Evolutionary conservation across 1,284 basidiomycete species (phyloP).

Genomic region (Ceratobasidium sp.): DNA sequence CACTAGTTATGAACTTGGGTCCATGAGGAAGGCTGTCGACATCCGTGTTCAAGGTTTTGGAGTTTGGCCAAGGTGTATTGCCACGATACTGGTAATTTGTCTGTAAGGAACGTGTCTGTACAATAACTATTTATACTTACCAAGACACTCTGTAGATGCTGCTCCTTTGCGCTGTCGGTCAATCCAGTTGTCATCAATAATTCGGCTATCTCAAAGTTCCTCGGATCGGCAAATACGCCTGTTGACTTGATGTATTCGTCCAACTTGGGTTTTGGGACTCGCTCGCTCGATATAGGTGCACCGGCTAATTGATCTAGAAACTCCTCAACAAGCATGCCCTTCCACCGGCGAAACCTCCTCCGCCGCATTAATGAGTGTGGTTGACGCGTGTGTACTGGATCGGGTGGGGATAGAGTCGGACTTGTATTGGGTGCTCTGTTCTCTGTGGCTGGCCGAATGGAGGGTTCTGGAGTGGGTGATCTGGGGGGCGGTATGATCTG

Average conservation of each 20-base stretch:
- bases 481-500: too few species aligned
- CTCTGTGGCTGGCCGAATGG: too few species aligned
- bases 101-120: not conserved
- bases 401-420: too few species aligned
- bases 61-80: not conserved
- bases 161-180: not conserved
- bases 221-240: not conserved
- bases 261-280: not conserved
- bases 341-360: not conserved
- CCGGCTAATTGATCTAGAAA: constrained; percentile 3
- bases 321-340: not conserved
- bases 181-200: constrained; percentile 5
- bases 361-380: not conserved
- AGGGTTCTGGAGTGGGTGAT: too few species aligned
- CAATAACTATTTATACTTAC: not conserved
- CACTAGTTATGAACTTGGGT: not conserved
- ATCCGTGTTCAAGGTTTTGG: not conserved
- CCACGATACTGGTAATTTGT: not conserved
- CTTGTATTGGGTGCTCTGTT: too few species aligned
- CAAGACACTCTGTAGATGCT: not conserved
- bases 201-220: constrained; percentile 8
- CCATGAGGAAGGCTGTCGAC: constrained; percentile 7
- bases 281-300: not conserved
- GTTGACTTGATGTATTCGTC: not conserved
- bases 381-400: not conserved